Evolutionary conservation across 2,329 filamentous ascomycete species (phyloP).

Genomic region (Calonectria montana): DNA sequence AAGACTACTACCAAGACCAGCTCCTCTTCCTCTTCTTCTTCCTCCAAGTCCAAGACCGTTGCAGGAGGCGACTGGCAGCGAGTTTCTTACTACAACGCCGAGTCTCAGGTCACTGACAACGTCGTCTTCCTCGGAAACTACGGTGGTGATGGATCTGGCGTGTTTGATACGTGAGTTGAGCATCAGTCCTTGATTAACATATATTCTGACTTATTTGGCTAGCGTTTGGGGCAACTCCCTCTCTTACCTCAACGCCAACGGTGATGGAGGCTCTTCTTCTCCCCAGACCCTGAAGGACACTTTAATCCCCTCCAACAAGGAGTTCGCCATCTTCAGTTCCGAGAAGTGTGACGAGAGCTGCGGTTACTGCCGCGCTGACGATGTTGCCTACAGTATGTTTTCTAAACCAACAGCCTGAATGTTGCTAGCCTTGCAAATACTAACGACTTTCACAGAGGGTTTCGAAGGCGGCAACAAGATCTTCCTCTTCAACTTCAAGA

Average conservation of each 20-base stretch:
- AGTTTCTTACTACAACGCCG: conserved; percentile 58
- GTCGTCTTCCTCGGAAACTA: conserved; percentile 62
- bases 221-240: conserved; percentile 59
- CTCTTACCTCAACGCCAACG: conserved; percentile 58
- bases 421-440: background rate
- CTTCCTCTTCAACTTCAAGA: conserved; percentile 79
- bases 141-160: conserved; percentile 56
- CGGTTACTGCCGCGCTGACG: conserved; percentile 55
- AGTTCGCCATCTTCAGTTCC: conserved; percentile 60
- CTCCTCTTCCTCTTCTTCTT: conserved; percentile 24
- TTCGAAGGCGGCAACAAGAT: conserved; percentile 77
- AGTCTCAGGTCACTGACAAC: conserved; percentile 52
- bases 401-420: background rate
- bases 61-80: conserved; percentile 53
- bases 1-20: conserved; percentile 20
- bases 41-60: conserved; percentile 27
- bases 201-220: conserved; percentile 19
- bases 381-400: conserved; percentile 58
- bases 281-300: conserved; percentile 54
- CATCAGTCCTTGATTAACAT: background rate
- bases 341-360: conserved; percentile 56
- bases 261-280: conserved; percentile 50
- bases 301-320: conserved; percentile 55
- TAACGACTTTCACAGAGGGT: conserved; percentile 63
- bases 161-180: conserved; percentile 55